Base-by-base conservation (phyloP, 192 early-diverging fungal species). In the Geranomyces michiganensis region DNA sequence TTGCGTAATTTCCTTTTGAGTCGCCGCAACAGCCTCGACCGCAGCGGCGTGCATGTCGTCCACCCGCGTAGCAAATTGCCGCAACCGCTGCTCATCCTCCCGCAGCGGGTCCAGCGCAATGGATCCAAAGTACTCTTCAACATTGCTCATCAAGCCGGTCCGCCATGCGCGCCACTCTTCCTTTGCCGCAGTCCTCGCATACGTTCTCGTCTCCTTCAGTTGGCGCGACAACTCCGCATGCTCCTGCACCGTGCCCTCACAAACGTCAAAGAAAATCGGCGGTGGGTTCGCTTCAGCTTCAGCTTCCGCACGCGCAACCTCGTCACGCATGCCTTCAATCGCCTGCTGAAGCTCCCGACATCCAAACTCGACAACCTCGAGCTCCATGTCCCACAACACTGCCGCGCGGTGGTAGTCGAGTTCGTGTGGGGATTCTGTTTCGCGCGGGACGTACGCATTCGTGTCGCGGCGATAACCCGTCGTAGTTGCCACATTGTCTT, bases 101-200 rank as follows among this genome's bases (percentile, higher is more conserved):
- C 45, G 44, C 44, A 72, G 46, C 14, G 24, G 26, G 51, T 72
- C 51, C 70, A 72, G 46, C 47, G 44, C 45, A 15, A 33, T 19
- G 3, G 36, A 41, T 0, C 36, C 26, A 48, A 72, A 72, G 36
- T 64, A 61, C 26, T 72, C 62, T 12, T 22, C 21, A 21, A 72
- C 61, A 27, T 64, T 64, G 53, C 51, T 61, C 32, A 80, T 15
- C 31, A 74, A 21, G n/a, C 71, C 26, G 36, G 41, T 41, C 14
- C 79, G 59, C 79, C 79, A 80, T 8, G 33, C 45, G 62, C 74
- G 76, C 79, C 79, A 80, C 15, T 22, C 36, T 45, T 76, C 71
- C 51, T 77, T 76, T 1, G 79, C 73, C 45, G 58, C 65, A 12
- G 68, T 47, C 29, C 79, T 58, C 6, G 75, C 61, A 43, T 74